These are phyloP conservation scores for Diaporthe citrichinensis DNA, from an alignment of 2,329 filamentous ascomycete genomes.

Conservation along the genomic window DNA sequence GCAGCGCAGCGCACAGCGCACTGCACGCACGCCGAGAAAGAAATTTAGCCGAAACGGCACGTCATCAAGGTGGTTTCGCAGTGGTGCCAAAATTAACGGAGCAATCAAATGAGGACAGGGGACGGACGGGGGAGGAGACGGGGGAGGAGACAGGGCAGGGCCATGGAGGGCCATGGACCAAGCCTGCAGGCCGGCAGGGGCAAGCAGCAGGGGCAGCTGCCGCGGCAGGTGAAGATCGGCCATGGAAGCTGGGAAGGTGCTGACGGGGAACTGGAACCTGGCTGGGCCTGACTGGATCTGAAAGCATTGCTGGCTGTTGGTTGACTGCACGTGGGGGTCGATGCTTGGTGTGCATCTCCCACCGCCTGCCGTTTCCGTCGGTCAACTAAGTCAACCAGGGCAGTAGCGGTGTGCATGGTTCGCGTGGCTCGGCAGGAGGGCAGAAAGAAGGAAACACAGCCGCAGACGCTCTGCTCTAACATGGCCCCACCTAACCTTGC, in stretches of 20 bases:
- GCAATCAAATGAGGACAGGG: conserved; percentile 32
- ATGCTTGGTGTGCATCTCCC: background rate
- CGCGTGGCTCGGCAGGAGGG: background rate
- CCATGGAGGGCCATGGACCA: background rate
- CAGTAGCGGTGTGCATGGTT: conserved; percentile 17
- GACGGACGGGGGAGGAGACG: background rate
- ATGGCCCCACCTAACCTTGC: background rate
- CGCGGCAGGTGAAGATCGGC: conserved; percentile 22
- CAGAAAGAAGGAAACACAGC: background rate
- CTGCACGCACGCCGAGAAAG: conserved; percentile 4
- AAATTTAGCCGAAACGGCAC: conserved; percentile 41
- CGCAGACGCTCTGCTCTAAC: background rate
- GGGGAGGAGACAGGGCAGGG: background rate
- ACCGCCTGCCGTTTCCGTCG: background rate
- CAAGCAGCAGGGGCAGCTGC: conserved; percentile 5
- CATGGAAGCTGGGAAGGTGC: conserved; percentile 18
- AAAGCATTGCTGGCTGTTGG: background rate
- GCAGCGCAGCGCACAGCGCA: background rate
- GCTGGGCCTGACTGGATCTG: background rate
- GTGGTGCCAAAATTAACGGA: conserved; percentile 36
- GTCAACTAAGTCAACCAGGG: too few species aligned
- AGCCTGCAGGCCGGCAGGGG: conserved; percentile 3
- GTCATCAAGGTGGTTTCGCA: conserved; percentile 39
- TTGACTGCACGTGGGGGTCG: conserved; percentile 7
- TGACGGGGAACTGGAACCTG: conserved; percentile 9